Base-by-base conservation (phyloP, 1,284 basidiomycete genomes). In the Melanopsichium pennsylvanicum region DNA sequence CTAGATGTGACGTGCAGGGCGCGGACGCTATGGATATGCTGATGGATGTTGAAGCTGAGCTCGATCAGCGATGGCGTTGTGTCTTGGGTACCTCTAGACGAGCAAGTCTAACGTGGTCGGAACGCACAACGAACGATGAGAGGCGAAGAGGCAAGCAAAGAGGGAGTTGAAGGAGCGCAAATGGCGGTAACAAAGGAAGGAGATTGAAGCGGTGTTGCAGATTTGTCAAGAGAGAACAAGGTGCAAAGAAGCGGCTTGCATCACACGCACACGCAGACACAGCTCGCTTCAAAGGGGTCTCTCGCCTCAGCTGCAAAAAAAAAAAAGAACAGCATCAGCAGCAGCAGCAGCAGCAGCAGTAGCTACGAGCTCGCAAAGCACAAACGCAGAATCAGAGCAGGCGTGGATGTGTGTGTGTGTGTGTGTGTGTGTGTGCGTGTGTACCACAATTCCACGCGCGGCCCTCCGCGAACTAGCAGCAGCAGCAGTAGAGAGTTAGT, bases 161-260 rank as follows among this genome's bases (percentile, higher is more conserved):
- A 31, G 29, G 10, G 34, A 35, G 34, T 9, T 3, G 35, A 34
- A 19, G 42, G 32, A 19, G 13, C n/a, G n/a, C n/a, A n/a, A n/a
- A 33, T 25, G 22, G 21, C n/a, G n/a, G n/a, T 31, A 15, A 37
- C 35, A 16, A 34, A 13, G 16, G 26, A 19, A 42, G 40, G 38
- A 29, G 41, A 37, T 35, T 16, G 33, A 26, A 51, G 40, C 49
- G 49, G 40, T 51, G 40, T 42, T 43, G 34, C 40, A 27, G 26
- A 36, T 11, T 16, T 11, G 23, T n/a, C 5, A 31, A 4, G 18
- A 27, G 19, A 23, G 7, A 31, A n/a, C n/a, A 34, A 34, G 33
- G 18, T 34, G 33, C 35, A 36, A 36, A 9, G 35, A 36, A 36
- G 35, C 15, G 22, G n/a, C n/a, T n/a, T n/a, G n/a, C n/a, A n/a